These are phyloP conservation scores for Daldinia grandis DNA, from an alignment of 495 filamentous ascomycete genomes.

Conservation along the genomic window DNA sequence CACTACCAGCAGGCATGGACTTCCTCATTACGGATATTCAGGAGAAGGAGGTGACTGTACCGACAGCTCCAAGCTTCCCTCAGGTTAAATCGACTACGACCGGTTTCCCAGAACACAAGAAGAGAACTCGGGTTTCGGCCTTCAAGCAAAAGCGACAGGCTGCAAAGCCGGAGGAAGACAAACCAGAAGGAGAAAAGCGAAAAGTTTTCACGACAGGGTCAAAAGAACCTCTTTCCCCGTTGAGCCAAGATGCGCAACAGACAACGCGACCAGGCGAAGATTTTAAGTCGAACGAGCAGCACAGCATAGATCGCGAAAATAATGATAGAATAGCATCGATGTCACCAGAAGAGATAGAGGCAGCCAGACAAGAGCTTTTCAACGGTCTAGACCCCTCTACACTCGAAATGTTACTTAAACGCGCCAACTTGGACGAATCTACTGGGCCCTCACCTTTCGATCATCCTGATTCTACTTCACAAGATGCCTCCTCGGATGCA, in stretches of 20 bases:
- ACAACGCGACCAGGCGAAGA: constrained; percentile 2
- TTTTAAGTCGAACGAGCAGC: constrained; percentile 64
- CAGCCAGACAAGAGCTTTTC: constrained; percentile 78
- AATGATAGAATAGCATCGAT: constrained; percentile 75
- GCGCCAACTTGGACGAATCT: constrained; percentile 79
- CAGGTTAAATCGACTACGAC: constrained; percentile 63
- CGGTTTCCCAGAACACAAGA: constrained; percentile 91
- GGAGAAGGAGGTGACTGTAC: constrained; percentile 68
- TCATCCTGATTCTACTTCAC: constrained; percentile 19
- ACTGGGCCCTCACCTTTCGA: constrained; percentile 51
- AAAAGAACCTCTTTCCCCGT: constrained; percentile 13
- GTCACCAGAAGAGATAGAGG: constrained; percentile 81
- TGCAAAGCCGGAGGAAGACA: constrained; percentile 11
- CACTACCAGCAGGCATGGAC: constrained; percentile 47
- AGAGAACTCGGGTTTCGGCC: constrained; percentile 71
- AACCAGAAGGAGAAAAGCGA: constrained; percentile 23
- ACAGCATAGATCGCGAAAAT: constrained; percentile 83
- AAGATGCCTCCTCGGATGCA: constrained; percentile 9
- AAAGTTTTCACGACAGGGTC: constrained; percentile 17
- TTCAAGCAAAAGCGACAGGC: constrained; percentile 75
- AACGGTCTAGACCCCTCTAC: constrained; percentile 71
- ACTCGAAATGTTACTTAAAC: constrained; percentile 77
- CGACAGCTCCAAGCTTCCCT: constrained; percentile 71
- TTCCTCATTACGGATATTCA: constrained; percentile 77
- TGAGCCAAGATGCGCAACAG: constrained; percentile 7